Evolutionary conservation across 1,284 basidiomycete species (phyloP).

Genomic region (Ceratobasidium sp.): DNA sequence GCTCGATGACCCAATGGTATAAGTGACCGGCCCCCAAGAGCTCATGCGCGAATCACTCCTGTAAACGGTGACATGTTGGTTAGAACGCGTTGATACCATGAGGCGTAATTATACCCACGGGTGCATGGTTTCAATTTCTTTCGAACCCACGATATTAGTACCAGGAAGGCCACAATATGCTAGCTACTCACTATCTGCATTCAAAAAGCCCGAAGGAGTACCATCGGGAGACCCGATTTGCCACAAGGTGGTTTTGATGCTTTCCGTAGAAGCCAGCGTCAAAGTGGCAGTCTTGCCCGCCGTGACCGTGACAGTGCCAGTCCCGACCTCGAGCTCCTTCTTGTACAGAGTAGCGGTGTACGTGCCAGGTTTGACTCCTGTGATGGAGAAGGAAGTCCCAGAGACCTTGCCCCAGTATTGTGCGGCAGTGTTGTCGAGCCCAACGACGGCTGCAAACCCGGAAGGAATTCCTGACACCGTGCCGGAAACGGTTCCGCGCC

Average conservation of each 20-base stretch:
- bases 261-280: slow-evolving; percentile 32
- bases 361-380: slow-evolving; percentile 65
- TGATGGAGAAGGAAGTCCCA: slow-evolving; percentile 62
- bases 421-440: slow-evolving; percentile 60
- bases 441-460: slow-evolving; percentile 59
- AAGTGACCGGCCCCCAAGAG: slow-evolving; percentile 51
- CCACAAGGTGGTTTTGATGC: slow-evolving; percentile 58
- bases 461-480: slow-evolving; percentile 63
- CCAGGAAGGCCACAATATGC: neutral
- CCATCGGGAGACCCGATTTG: slow-evolving; percentile 65
- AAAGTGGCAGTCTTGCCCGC: slow-evolving; percentile 59
- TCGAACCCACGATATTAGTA: no score
- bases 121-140: slow-evolving; percentile 44
- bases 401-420: slow-evolving; percentile 62
- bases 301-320: slow-evolving; percentile 60
- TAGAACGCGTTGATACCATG: no score
- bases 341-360: slow-evolving; percentile 62
- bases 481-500: slow-evolving; percentile 64
- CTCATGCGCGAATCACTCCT: slow-evolving; percentile 38
- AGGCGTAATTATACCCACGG: slow-evolving; percentile 13
- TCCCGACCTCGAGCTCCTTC: slow-evolving; percentile 63
- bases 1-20: slow-evolving; percentile 56
- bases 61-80: no score
- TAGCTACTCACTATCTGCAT: slow-evolving; percentile 32
- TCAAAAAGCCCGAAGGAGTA: slow-evolving; percentile 62